These are phyloP conservation scores for Pezicula radicicola DNA, from an alignment of 2,329 filamentous ascomycete species.

Conservation along the genomic window DNA sequence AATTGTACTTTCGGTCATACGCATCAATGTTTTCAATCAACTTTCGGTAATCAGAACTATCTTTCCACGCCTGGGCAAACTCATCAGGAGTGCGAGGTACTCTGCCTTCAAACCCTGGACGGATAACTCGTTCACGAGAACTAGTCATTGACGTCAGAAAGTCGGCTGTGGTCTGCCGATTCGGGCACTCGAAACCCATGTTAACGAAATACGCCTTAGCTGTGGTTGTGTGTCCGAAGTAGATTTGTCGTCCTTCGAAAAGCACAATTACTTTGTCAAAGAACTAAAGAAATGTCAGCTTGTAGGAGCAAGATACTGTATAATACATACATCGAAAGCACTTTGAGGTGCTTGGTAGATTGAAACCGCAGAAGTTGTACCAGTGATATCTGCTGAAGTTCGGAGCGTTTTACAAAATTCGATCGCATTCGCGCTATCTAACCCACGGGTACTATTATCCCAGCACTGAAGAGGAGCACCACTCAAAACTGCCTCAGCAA, in stretches of 20 bases:
- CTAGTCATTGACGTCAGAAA: constrained; percentile 76
- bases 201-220: constrained; percentile 68
- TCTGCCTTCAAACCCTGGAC: constrained; percentile 52
- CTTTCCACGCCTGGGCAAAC: constrained; percentile 48
- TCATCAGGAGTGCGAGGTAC: constrained; percentile 52
- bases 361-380: constrained; percentile 61
- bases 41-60: constrained; percentile 40
- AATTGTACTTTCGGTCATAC: constrained; percentile 42
- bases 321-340: constrained; percentile 66
- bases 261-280: constrained; percentile 69
- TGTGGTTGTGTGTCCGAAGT: constrained; percentile 60
- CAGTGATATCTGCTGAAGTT: constrained; percentile 60
- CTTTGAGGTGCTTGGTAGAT: constrained; percentile 70
- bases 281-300: no score
- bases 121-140: constrained; percentile 52
- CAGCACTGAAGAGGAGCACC: constrained; percentile 67
- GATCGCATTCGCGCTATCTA: constrained; percentile 71
- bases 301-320: no score
- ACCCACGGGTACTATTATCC: constrained; percentile 72
- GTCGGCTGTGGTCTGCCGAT: constrained; percentile 53
- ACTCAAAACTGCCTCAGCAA: constrained; percentile 65
- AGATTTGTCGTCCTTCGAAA: constrained; percentile 68
- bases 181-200: constrained; percentile 71
- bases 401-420: constrained; percentile 70
- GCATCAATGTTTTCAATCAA: constrained; percentile 45